Base-by-base conservation (phyloP, 1,139 yeast species). In the Wickerhamiella infanticola region DNA sequence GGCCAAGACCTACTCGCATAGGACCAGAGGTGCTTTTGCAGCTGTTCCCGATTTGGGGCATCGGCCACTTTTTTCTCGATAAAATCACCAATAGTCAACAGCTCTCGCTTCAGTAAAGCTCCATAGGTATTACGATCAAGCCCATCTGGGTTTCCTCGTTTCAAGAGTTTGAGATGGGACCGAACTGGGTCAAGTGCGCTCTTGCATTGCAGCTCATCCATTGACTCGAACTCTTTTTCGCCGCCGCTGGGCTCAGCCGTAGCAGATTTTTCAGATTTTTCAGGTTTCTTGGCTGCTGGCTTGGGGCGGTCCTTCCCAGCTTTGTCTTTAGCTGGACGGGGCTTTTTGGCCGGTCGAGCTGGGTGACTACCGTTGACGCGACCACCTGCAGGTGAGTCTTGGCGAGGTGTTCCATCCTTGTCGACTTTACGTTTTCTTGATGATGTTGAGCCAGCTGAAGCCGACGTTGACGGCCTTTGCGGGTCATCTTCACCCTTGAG, bases 1-100 rank as follows among this genome's bases (percentile, higher is more conserved):
- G 98, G 98, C 98, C 98, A 90, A 62, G 81, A 90, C 50, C 77
- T 74, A 37, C 93, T 74, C 6, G 96, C 94, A 63, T 81, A 84
- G 25, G 84, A 75, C 98, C 99, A 90, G 49, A 90, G 67, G 57
- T 88, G 95, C 60, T 75, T 79, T 51, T 71, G 67, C 43, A 69
- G 54, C 55, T 69, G 73, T 33, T 63, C 67, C 23, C 63, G 65
- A 18, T 58, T 60, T 0, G 49, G 53, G 1, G 58, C 55, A 41
- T 50, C 51, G 9, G 51, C 42, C n/a, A 42, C 50, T 40, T 47
- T 48, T n/a, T 61, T 58, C 39, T 61, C 59, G 52, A 85, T 84
- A 54, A 74, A 79, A 51, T 77, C 78, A 26, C 98, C 98, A 46
- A 90, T 83, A n/a, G 72, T 72, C 13, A 81, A 62, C 51, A 93